Base-by-base conservation (phyloP, 352 stramenopile species). In the Globisporangium nagaii region DNA sequence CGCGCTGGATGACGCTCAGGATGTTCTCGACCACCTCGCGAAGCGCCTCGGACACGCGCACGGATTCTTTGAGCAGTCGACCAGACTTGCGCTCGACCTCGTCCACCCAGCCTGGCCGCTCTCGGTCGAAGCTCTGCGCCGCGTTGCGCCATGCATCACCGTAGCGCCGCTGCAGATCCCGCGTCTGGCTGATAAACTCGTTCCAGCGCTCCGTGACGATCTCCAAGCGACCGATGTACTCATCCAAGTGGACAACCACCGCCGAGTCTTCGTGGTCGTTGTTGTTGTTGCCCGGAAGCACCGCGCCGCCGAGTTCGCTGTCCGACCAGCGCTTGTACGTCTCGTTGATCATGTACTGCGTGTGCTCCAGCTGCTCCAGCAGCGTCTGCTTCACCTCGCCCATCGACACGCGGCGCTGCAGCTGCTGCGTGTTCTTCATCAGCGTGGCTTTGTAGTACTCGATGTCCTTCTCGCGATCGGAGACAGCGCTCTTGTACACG, bases 261-360 rank as follows among this genome's bases (percentile, higher is more conserved):
- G 60, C 60, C 11, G 60, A 49, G 12, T 62, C 64, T 32, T 68
- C 58, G 4, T 50, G 50, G 8, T 41, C 55, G 13, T 31, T 56
- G 19, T 31, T 48, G 40, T 35, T 32, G 17, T 61, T 44, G 24
- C 25, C 47, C 9, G 63, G 37, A 6, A 51, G 22, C 32, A 53
- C 43, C 2, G 58, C 58, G 40, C 60, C 44, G 20, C 64, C 68
- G 20, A 86, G 68, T 1, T 75, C 70, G 35, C 73, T 88, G 34
- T 84, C 65, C 22, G 75, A 76, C 74, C 71, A 88, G 27, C 81
- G 74, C 57, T 89, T 89, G 61, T 86, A 84, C 22, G 78, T 87
- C 53, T 79, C 75, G 19, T 71, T 72, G 41, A 91, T 82, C 78
- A 91, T 88, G 53, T 68, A 83, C 62, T 89, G 81, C 0, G 81